These are phyloP conservation scores for Macrolepiota dolichaula DNA, from an alignment of 768 basidiomycete genomes.

Conservation along the genomic window DNA sequence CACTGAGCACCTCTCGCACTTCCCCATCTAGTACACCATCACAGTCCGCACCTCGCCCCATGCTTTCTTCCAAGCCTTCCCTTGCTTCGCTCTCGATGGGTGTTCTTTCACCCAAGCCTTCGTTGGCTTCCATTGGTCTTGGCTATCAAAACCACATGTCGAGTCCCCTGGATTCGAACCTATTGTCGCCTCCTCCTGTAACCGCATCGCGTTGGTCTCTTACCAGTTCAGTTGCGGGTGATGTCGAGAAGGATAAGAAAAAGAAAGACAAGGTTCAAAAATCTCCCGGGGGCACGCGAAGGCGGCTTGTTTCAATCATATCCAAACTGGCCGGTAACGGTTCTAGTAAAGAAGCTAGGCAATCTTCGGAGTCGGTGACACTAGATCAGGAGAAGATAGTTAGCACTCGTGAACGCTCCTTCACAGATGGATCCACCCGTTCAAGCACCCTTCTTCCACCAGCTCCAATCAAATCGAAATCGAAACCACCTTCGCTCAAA, in stretches of 20 bases:
- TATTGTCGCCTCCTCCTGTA: conserved; percentile 6
- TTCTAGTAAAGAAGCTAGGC: neutral
- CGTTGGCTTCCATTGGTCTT: neutral
- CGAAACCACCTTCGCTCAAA: conserved; percentile 9
- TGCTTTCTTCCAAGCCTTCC: conserved; percentile 5
- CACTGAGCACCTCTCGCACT: conserved; percentile 1
- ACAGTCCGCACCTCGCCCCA: neutral
- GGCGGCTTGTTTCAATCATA: conserved; percentile 15
- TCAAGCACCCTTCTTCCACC: neutral
- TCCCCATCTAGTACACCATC: neutral
- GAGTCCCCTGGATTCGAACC: neutral
- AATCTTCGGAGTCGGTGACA: neutral
- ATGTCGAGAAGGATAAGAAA: conserved; percentile 12
- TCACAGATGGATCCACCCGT: conserved; percentile 1
- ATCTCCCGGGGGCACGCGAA: conserved; percentile 2
- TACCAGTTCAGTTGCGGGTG: conserved; percentile 7
- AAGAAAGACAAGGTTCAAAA: conserved; percentile 1
- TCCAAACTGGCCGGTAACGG: conserved; percentile 5
- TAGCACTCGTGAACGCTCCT: neutral
- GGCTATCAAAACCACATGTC: conserved; percentile 3
- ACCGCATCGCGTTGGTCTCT: conserved; percentile 11
- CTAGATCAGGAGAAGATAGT: neutral
- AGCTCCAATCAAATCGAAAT: neutral
- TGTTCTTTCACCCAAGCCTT: neutral
- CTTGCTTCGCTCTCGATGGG: neutral